phyloP scores from a whole-genome alignment of 192 early-diverging fungal species.

The Podila horticola region DNA sequence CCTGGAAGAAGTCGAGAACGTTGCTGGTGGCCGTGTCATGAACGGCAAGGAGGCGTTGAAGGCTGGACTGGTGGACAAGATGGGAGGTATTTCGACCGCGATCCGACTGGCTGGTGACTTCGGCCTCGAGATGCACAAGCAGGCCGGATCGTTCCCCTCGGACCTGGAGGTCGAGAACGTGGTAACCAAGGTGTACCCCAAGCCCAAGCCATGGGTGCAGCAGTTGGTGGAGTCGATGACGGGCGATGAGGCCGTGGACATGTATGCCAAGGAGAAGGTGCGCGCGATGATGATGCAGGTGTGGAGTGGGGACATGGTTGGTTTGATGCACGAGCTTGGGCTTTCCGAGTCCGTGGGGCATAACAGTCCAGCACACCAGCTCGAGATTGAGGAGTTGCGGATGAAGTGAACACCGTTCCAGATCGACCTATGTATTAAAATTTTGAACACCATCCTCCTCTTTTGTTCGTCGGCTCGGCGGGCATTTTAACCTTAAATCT shows the following conservation, averaged over 20 bases:
- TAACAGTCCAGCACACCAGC: conserved; percentile 1
- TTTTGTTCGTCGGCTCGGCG: neutral
- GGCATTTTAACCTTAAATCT: neutral
- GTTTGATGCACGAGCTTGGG: conserved; percentile 29
- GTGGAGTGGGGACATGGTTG: conserved; percentile 26
- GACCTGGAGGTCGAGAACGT: conserved; percentile 50
- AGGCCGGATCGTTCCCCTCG: conserved; percentile 28
- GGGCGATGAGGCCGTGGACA: conserved; percentile 42
- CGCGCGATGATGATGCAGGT: conserved; percentile 40
- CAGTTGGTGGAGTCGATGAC: conserved; percentile 32
- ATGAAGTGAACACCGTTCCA: neutral
- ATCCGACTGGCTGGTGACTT: conserved; percentile 53
- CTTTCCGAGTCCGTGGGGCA: conserved; percentile 7
- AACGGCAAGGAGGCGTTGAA: conserved; percentile 66
- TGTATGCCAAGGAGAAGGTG: conserved; percentile 46
- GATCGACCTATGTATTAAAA: too few relatives aligned
- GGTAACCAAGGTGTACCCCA: conserved; percentile 59
- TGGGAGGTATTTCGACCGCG: conserved; percentile 64
- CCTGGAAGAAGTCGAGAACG: conserved; percentile 58
- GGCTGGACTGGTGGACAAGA: conserved; percentile 70
- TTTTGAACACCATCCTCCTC: neutral
- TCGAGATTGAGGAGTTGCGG: conserved; percentile 30
- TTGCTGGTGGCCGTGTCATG: conserved; percentile 74
- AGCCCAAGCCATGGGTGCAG: conserved; percentile 43
- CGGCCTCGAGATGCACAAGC: conserved; percentile 49